Base-by-base conservation (phyloP, 108 stramenopile species). In the Pseudonitzschia multistriata region DNA sequence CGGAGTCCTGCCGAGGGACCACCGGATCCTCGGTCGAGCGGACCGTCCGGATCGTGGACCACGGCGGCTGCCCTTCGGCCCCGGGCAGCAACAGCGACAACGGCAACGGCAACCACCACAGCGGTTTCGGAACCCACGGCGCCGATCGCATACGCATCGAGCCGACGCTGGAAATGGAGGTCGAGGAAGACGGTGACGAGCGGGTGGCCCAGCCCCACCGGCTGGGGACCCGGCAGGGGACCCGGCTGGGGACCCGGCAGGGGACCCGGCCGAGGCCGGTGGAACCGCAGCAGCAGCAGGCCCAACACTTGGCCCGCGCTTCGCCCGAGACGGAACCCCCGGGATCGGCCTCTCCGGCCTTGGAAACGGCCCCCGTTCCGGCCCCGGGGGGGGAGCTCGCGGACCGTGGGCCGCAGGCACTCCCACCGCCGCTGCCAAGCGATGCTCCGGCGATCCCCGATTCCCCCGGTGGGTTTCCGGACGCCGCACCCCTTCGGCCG, bases 91-190 rank as follows among this genome's bases (percentile, higher is more conserved):
- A 37, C 37, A 31, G 27, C 33, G 59, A 29, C 0, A 29, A 34
- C 25, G 36, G 33, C 19, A 47, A 45, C 70, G 73, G 70, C 33
- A 57, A 66, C 69, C 60, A 77, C 64, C 36, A 62, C 52, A 35
- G 63, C 60, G 24, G 25, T 36, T 31, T 37, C 54, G 39, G 28
- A 70, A 48, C 45, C 24, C 7, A 25, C 0, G 29, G 29, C 30
- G 68, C 42, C 30, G 34, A 27, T 25, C 55, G 67, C 25, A 48
- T 74, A 5, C 70, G 72, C 34, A 74, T 89, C 74, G 87, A 83
- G 63, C 83, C 85, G 55, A 83, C 88, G 52, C 72, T 91, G 68
- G 89, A 91, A 74, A 88, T 91, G 89, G 89, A 91, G 69, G 76
- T 78, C 0, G 85, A 87, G 36, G 34, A 63, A 19, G 70, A 69